These are phyloP conservation scores for Tulasnella sp. DNA, from an alignment of 768 basidiomycete genomes.

Conservation along the genomic window DNA sequence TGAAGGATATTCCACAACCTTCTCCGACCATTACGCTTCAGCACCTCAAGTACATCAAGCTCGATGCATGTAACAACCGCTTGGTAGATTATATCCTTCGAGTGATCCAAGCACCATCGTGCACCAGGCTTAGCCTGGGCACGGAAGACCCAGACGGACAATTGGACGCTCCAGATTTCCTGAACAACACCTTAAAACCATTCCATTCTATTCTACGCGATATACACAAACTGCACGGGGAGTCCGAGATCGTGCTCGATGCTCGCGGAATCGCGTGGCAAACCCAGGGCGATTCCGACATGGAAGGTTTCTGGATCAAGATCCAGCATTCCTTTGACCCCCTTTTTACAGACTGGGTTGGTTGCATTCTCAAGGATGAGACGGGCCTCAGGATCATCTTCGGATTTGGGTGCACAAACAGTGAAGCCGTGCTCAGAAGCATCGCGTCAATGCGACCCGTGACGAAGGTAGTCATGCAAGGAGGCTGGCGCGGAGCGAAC, in stretches of 20 bases:
- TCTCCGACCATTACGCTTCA: not conserved
- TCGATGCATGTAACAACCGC: not conserved
- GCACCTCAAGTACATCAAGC: not conserved
- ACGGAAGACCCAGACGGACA: not conserved
- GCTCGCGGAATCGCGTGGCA: not conserved
- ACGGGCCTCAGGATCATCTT: not conserved
- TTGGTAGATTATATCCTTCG: not conserved
- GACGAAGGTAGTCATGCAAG: not conserved
- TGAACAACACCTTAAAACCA: not conserved
- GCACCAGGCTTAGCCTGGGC: not conserved
- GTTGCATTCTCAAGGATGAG: not conserved
- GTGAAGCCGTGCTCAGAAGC: not conserved
- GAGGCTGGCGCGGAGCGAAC: not conserved
- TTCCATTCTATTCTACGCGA: not conserved
- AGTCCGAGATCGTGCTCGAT: not conserved
- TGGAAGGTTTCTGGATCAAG: not conserved
- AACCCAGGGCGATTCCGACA: not conserved
- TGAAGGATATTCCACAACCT: not conserved
- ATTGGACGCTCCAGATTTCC: not conserved
- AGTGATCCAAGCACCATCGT: not conserved
- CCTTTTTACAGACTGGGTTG: not conserved
- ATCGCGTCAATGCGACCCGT: not conserved
- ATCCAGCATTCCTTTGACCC: not conserved
- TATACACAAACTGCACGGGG: not conserved
- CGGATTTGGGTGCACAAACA: not conserved